Conservation (phyloP, 371 early-diverging fungal species). For the Circinella minor region DNA sequence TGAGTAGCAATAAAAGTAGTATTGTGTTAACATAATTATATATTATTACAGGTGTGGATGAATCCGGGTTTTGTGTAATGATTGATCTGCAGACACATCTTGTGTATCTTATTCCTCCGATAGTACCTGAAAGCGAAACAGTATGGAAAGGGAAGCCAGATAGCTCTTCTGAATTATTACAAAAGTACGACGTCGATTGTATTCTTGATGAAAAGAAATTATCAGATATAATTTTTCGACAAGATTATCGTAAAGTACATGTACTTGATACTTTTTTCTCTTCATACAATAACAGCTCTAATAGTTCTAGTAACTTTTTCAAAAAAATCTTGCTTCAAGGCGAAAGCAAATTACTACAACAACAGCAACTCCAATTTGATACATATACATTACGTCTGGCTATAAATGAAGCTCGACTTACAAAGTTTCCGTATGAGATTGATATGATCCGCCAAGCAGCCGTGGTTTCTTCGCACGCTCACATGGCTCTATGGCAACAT, state of each 20-base stretch:
- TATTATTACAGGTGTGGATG: slow-evolving; percentile 42
- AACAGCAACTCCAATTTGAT: neutral
- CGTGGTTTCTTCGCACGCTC: slow-evolving; percentile 55
- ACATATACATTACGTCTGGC: slow-evolving; percentile 24
- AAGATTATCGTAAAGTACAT: neutral
- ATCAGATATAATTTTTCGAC: neutral
- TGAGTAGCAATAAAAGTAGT: no score
- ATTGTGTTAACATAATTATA: neutral
- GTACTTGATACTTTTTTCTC: neutral
- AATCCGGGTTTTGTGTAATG: slow-evolving; percentile 56
- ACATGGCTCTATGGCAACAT: slow-evolving; percentile 29
- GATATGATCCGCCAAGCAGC: slow-evolving; percentile 41
- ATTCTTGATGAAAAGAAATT: slow-evolving; percentile 39
- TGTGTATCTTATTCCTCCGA: slow-evolving; percentile 55
- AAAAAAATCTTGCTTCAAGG: no score
- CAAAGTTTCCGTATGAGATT: slow-evolving; percentile 60
- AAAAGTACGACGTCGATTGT: slow-evolving; percentile 57
- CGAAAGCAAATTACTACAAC: no score
- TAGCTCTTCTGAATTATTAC: slow-evolving; percentile 33
- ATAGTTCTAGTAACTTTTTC: slow-evolving; percentile 8
- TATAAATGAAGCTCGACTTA: slow-evolving; percentile 53
- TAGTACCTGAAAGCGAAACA: slow-evolving; percentile 38
- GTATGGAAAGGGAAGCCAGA: slow-evolving; percentile 61
- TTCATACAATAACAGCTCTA: neutral
- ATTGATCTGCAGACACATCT: slow-evolving; percentile 36